phyloP scores from a whole-genome alignment of 352 stramenopile species.

The Pythium phragmitis region DNA sequence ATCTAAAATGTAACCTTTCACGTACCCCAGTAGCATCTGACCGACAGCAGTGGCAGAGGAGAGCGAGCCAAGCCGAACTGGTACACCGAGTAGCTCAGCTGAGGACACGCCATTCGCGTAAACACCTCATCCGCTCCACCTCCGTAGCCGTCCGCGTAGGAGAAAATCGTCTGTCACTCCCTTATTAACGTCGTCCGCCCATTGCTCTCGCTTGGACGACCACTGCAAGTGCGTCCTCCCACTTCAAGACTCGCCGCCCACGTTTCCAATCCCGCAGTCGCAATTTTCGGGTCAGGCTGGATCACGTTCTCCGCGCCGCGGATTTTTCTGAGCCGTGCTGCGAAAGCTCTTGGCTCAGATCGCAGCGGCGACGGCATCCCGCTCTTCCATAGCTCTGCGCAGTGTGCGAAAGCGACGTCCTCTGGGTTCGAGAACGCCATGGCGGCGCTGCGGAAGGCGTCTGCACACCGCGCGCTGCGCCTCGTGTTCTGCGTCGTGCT shows the following conservation, averaged over 20 bases:
- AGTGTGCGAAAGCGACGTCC: background rate
- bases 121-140: background rate
- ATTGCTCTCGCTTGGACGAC: background rate
- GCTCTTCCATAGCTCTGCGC: conserved; percentile 3
- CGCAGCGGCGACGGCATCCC: conserved; percentile 7
- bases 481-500: conserved; percentile 12
- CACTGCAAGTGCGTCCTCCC: background rate
- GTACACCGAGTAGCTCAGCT: background rate
- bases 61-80: background rate
- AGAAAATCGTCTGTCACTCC: background rate
- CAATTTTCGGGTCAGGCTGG: conserved; percentile 15
- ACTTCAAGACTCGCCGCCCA: background rate
- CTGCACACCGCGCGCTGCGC: conserved; percentile 12
- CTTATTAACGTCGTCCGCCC: background rate
- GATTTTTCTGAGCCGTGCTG: conserved; percentile 3
- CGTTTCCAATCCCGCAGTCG: background rate
- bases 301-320: conserved; percentile 16
- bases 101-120: conserved; percentile 9
- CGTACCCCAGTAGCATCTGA: background rate
- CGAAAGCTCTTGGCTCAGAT: background rate
- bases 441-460: background rate
- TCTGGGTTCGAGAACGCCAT: background rate
- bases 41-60: background rate
- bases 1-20: background rate
- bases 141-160: background rate